Base-by-base conservation (phyloP, 2,329 filamentous ascomycete species). In the Monilinia vaccinii-corymbosi region DNA sequence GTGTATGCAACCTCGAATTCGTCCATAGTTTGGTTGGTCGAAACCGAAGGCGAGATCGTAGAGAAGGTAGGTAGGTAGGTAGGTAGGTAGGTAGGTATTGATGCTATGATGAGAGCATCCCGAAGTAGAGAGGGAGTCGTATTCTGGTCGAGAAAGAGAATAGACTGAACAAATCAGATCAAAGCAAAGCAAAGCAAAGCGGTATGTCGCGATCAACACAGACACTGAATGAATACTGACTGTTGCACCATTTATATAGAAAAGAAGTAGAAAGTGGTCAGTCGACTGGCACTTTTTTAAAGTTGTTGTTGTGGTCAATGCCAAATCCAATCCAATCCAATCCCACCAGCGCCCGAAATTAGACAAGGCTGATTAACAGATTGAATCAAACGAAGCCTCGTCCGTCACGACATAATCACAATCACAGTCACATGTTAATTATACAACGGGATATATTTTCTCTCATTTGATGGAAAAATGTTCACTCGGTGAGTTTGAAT, bases 1-100 rank as follows among this genome's bases (percentile, higher is more conserved):
- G 79, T 81, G 74, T 83, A 81, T 69, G 80, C 81, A 71, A 82
- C 81, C 75, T 91, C 87, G 75, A 84, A 82, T 77, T 88, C 74
- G 58, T 77, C 75, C 75, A 77, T 77, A 40, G 31, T 42, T 21
- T 21, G 21, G 32, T 28, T 47, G 25, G 49, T 31, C 49, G 46
- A 53, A 58, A 14, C 2, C 28, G 51, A 53, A 34, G 31, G 38
- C 21, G 25, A 34, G 38, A 32, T 55, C 9, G 38, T 42, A 55
- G 51, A 57, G 58, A 38, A 56, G 21, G 60, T 10, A 42, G 7
- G 36, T 42, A 52, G 7, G 36, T 42, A 52, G 7, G 36, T 42
- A 52, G 7, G 36, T 42, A 52, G n/a, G n/a, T n/a, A n/a, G n/a
- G n/a, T 5, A 5, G 7, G 36, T 42, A 52, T 51, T 50, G 44